Conservation (phyloP, 345 rosid species). For the Populus nigra region DNA sequence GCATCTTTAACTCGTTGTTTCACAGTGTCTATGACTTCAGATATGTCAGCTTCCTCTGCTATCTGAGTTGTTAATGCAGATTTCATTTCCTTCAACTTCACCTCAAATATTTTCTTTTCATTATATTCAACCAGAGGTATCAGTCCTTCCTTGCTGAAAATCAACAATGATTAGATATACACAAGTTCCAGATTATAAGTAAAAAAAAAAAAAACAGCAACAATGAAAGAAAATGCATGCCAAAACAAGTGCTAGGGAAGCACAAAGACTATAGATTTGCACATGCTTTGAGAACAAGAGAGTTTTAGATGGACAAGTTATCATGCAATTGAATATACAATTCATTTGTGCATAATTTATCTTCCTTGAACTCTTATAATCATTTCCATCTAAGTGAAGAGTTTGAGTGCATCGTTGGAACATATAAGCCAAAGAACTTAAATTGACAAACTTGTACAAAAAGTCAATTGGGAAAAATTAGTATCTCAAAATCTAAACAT, state of each 20-base stretch:
- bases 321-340: not conserved
- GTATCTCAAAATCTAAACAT: not conserved
- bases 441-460: not conserved
- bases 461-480: not conserved
- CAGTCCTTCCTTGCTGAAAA: conserved; percentile 82
- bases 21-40: conserved; percentile 79
- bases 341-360: not conserved
- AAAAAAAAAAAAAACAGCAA: not conserved
- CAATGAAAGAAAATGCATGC: not conserved
- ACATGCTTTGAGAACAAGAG: not conserved
- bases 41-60: conserved; percentile 64
- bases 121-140: conserved; percentile 83
- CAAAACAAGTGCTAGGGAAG: not conserved
- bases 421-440: not conserved
- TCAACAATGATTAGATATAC: conserved; percentile 12
- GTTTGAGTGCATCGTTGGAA: not conserved
- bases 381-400: not conserved
- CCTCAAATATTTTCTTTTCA: conserved; percentile 88
- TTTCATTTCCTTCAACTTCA: conserved; percentile 84
- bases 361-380: not conserved
- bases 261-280: not conserved
- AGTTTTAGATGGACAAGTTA: not conserved
- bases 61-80: conserved; percentile 73
- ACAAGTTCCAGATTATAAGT: not conserved
- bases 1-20: conserved; percentile 84